A percentile compares a stretch with the other conserved stretches of the same genome.
Conservation (phyloP, 2,329 filamentous ascomycete genomes). For the Cytospora piceicola region DNA sequence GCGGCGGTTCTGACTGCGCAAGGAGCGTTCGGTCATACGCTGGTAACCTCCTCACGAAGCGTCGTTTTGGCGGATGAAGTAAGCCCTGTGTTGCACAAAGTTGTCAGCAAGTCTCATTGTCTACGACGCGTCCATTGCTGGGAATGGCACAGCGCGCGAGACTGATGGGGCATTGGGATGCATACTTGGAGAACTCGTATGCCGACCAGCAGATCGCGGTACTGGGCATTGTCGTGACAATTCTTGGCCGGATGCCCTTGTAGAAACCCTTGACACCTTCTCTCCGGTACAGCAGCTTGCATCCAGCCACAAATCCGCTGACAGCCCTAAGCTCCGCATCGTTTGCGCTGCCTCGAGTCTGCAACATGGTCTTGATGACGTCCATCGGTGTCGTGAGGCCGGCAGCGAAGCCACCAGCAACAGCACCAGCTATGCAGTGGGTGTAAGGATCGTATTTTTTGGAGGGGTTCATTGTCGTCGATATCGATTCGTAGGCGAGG, state of each 20-base stretch:
- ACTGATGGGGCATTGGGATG: slow-evolving; percentile 33
- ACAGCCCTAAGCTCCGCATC: slow-evolving; percentile 84
- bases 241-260: slow-evolving; percentile 85
- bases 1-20: slow-evolving; percentile 32
- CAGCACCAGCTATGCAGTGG: slow-evolving; percentile 88
- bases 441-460: slow-evolving; percentile 90
- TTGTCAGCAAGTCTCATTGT: slow-evolving; percentile 27
- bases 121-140: neutral
- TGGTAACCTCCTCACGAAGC: slow-evolving; percentile 36
- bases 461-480: slow-evolving; percentile 86
- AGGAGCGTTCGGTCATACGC: neutral
- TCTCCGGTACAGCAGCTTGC: slow-evolving; percentile 77
- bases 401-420: slow-evolving; percentile 91
- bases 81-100: slow-evolving; percentile 49
- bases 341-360: slow-evolving; percentile 81
- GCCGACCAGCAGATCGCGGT: slow-evolving; percentile 98
- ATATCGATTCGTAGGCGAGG: slow-evolving; percentile 95
- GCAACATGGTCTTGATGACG: slow-evolving; percentile 96
- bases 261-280: slow-evolving; percentile 90
- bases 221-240: slow-evolving; percentile 97
- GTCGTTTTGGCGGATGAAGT: slow-evolving; percentile 62
- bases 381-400: slow-evolving; percentile 95
- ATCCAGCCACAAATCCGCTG: slow-evolving; percentile 79
- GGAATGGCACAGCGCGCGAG: too few species aligned
- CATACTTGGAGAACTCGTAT: slow-evolving; percentile 71